Percentiles rank a stretch among this genome's conserved stretches.
phyloP scores from a whole-genome alignment of 73 alveolate species.

The Uronychia setigera region DNA sequence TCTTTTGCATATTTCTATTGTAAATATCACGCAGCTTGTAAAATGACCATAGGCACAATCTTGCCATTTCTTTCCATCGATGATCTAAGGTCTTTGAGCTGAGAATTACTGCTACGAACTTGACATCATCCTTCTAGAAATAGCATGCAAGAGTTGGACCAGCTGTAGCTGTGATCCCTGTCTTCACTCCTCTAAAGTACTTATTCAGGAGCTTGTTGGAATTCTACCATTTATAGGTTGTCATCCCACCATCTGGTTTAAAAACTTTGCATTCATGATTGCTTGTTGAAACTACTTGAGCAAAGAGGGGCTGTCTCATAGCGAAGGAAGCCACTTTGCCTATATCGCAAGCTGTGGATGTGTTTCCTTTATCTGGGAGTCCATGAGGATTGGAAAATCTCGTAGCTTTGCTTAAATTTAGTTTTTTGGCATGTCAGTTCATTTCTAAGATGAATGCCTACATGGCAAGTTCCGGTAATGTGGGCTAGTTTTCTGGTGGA shows the following conservation, averaged over 20 bases:
- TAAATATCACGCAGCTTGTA: not conserved
- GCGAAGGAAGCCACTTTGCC: constrained; percentile 48
- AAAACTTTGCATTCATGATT: not conserved
- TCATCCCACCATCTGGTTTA: not conserved
- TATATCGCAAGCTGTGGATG: constrained; percentile 66
- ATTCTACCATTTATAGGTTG: constrained; percentile 42
- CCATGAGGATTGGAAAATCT: constrained; percentile 75
- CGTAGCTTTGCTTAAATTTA: constrained; percentile 46
- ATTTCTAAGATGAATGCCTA: constrained; percentile 58
- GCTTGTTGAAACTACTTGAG: not conserved
- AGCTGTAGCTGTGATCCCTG: constrained; percentile 62
- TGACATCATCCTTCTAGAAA: constrained; percentile 10
- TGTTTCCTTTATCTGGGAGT: constrained; percentile 52
- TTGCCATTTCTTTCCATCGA: constrained; percentile 50
- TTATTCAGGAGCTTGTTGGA: constrained; percentile 53
- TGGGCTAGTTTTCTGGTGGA: not conserved
- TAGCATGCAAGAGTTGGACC: constrained; percentile 63
- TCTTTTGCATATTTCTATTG: not conserved
- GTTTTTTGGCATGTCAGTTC: constrained; percentile 49
- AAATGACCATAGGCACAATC: not conserved
- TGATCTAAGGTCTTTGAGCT: constrained; percentile 54
- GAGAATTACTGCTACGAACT: constrained; percentile 39
- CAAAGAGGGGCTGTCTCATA: constrained; percentile 41
- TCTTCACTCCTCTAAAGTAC: constrained; percentile 62
- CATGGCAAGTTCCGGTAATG: not conserved